Evolutionary conservation across 257 asterid species (phyloP), one percentile per base, ranked within the genome.

Genomic region (Perilla frutescens): DNA sequence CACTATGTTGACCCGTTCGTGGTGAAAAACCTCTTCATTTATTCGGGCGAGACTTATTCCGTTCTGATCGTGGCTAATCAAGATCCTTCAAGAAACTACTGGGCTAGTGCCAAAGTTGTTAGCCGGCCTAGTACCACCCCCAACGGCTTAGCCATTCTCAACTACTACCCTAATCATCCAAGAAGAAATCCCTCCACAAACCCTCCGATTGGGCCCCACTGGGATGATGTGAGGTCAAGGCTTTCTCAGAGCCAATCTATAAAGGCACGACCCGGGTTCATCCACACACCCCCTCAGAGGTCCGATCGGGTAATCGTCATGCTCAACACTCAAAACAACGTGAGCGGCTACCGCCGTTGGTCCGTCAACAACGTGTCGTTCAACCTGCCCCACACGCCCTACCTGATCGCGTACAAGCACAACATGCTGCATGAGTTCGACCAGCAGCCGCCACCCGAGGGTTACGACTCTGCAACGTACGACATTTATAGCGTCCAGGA

Each of bases 1-100:
- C 94, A 92, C 80, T 69, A 90, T 37, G 98, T 95, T 5, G 92
- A 92, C 77, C 97, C 98, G 2, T 87, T 95, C 49, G 91, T 81
- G 31, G 96, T 89, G 6, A 75, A 87, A 36, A 92, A 87, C 26
- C 84, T 95, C 47, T 95, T 83, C 79, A 87, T 92, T 11, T 95
- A 92, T 82, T 90, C 98, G 0, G 98, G 99, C 0, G 97, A 95
- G 50, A 95, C 98, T 0, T 95, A 92, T 66, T 95, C 98, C 0
- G 98, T 92, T 3, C 7, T 91, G 26, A 63, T 95, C 73, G 85
- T 51, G 41, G 96, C 98, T 3, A 84, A 92, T 56, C 96, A 87
- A 70, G 75, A 84, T 20, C 91, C 99, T 1, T 72, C 91, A 1
- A 79, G 96, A 82, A 95, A 90, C 75, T 95, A 95, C 15, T 91